Base-by-base conservation (phyloP, 305 asterid genomes). In the Fraxinus albicans region DNA sequence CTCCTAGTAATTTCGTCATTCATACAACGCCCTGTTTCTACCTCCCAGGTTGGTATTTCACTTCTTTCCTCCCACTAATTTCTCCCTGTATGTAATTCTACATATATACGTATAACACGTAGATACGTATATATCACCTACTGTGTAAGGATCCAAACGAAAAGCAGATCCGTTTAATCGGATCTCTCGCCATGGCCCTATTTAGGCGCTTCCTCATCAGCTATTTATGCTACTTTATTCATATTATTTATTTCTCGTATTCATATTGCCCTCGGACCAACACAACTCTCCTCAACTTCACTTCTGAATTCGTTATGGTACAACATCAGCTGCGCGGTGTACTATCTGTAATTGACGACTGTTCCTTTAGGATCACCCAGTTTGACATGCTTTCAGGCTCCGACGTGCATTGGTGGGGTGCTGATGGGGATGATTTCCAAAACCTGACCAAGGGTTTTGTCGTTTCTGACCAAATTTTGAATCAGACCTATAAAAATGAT, bases 321-420 rank as follows among this genome's bases (percentile, higher is more conserved):
- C 99, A 96, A 81, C 99, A 96, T 87, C 99, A 96, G 89, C 91
- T 96, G 78, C 95, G 99, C 6, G 99, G 98, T 13, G 86, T 85
- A 33, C 75, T 96, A 27, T 88, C 93, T 70, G 84, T 96, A 50
- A 65, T 91, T 3, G 94, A 95, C 35, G 94, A 88, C 81, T 96
- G 98, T 80, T 92, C 98, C 4, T 96, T 96, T 83, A 85, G 87
- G 53, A 97, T 96, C 83, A 91, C 95, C 31, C 88, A 88, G 60
- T 96, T 96, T 50, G 99, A 96, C 85, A 93, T 96, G 98, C 91
- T 96, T 7, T 83, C 92, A 55, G 99, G 99, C 80, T 81, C 92
- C 50, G 90, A 96, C 85, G 99, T 95, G 76, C 95, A 85, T 86
- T 96, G 97, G 97, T 93, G 99, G 98, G 98, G 98, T 73, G 93